Evolutionary conservation across 495 filamentous ascomycete genomes (phyloP).

Genomic region (Poronia punctata): DNA sequence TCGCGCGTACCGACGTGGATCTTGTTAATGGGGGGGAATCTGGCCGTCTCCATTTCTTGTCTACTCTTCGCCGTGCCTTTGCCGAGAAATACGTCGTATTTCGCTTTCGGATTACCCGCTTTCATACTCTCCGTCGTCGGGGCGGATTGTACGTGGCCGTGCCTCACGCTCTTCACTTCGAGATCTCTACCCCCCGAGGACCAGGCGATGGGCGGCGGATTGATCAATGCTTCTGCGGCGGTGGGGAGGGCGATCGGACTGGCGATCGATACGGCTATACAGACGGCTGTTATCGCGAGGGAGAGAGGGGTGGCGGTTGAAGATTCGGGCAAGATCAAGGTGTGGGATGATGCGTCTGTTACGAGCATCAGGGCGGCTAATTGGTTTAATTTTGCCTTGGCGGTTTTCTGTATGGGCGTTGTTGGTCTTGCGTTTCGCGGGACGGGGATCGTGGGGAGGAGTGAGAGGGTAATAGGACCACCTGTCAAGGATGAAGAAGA

Average conservation of each 20-base stretch:
- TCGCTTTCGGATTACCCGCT: slow-evolving; percentile 52
- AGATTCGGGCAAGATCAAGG: slow-evolving; percentile 25
- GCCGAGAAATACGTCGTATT: slow-evolving; percentile 46
- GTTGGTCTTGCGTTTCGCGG: slow-evolving; percentile 37
- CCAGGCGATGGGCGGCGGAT: slow-evolving; percentile 53
- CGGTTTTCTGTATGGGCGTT: slow-evolving; percentile 27
- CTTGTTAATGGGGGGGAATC: slow-evolving; percentile 47
- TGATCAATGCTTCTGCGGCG: slow-evolving; percentile 54
- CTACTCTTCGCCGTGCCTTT: slow-evolving; percentile 53
- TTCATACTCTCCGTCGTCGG: slow-evolving; percentile 54
- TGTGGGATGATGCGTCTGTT: slow-evolving; percentile 38
- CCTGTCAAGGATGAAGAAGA: background rate
- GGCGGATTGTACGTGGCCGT: slow-evolving; percentile 53
- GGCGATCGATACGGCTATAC: slow-evolving; percentile 50
- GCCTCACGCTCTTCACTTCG: slow-evolving; percentile 52
- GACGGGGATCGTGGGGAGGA: slow-evolving; percentile 39
- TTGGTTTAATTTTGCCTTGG: slow-evolving; percentile 47
- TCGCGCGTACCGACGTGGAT: slow-evolving; percentile 43
- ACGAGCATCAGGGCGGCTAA: slow-evolving; percentile 45
- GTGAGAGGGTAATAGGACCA: slow-evolving; percentile 4
- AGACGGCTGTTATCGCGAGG: slow-evolving; percentile 46
- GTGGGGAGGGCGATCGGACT: slow-evolving; percentile 51
- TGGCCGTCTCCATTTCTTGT: slow-evolving; percentile 39
- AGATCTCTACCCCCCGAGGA: slow-evolving; percentile 51
- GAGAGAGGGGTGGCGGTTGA: slow-evolving; percentile 33